Evolutionary conservation across 2,329 filamentous ascomycete species (phyloP).

Genomic region (Nemania abortiva): DNA sequence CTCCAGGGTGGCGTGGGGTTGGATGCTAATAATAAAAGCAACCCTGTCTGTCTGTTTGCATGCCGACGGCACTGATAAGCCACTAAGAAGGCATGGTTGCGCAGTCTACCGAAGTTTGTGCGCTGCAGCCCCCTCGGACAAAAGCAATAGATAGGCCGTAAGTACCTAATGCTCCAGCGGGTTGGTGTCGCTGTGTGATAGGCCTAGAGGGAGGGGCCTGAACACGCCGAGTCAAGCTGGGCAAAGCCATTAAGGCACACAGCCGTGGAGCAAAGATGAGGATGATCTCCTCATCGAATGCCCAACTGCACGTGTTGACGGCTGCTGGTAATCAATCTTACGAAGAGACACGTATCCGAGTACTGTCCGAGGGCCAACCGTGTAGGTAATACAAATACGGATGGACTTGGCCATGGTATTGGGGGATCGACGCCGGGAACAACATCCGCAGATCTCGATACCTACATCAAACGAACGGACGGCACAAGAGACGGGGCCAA

Average conservation of each 20-base stretch:
- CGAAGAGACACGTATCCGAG: no score
- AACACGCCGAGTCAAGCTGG: background rate
- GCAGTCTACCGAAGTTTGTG: slow-evolving; percentile 17
- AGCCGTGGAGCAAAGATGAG: slow-evolving; percentile 12
- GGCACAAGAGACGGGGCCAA: background rate
- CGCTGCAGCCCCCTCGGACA: slow-evolving; percentile 17
- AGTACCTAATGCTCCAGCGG: background rate
- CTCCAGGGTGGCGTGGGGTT: slow-evolving; percentile 4
- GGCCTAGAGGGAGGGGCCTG: slow-evolving; percentile 9
- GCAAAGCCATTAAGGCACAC: slow-evolving; percentile 9
- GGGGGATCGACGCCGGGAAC: slow-evolving; percentile 27
- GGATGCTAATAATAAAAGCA: slow-evolving; percentile 36
- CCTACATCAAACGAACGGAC: background rate
- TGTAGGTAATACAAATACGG: no score
- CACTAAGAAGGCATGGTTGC: slow-evolving; percentile 6
- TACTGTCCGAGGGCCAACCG: no score
- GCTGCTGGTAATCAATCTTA: background rate
- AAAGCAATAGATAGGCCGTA: slow-evolving; percentile 25
- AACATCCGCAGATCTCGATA: slow-evolving; percentile 18
- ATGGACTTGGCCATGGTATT: background rate
- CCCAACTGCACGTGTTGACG: background rate
- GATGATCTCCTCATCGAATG: background rate
- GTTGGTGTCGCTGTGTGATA: slow-evolving; percentile 5
- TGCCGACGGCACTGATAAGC: slow-evolving; percentile 14
- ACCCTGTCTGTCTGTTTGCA: slow-evolving; percentile 23